Conservation (phyloP, 108 stramenopile species). For the Nitzschia putrida region DNA sequence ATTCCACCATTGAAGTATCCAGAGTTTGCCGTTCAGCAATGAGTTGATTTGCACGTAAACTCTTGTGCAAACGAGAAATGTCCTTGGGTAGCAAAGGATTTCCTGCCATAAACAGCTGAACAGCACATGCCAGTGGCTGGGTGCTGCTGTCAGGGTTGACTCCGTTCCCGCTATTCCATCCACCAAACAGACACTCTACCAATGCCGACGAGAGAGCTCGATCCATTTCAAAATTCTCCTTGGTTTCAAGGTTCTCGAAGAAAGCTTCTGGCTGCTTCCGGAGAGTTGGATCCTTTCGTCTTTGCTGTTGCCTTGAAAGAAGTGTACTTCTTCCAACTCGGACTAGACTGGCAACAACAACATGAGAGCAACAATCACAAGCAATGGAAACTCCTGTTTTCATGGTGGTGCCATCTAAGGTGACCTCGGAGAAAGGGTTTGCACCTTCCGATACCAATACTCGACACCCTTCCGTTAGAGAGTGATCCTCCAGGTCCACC, state of each 20-base stretch:
- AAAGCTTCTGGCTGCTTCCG: constrained; percentile 64
- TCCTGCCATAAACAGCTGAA: constrained; percentile 30
- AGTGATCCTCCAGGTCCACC: neutral
- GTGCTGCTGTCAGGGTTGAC: neutral
- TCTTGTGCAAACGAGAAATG: constrained; percentile 19
- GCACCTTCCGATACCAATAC: constrained; percentile 45
- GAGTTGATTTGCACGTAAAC: constrained; percentile 5
- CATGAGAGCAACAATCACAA: neutral
- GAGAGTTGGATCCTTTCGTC: constrained; percentile 65
- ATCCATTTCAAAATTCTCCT: constrained; percentile 36
- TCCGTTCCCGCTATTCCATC: constrained; percentile 3
- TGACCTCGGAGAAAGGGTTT: constrained; percentile 41
- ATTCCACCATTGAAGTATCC: no score
- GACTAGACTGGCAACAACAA: constrained; percentile 15
- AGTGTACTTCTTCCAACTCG: constrained; percentile 16
- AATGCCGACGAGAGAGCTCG: constrained; percentile 34
- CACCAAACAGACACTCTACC: constrained; percentile 27
- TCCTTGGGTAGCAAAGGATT: constrained; percentile 21
- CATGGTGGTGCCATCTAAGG: neutral
- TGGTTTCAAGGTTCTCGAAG: constrained; percentile 46
- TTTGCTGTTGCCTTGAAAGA: constrained; percentile 6
- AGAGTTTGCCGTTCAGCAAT: neutral
- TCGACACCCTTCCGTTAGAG: constrained; percentile 2
- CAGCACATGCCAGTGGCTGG: constrained; percentile 9
- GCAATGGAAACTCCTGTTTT: constrained; percentile 23